Conservation (phyloP, 257 asterid genomes). For the Buddleja alternifolia region DNA sequence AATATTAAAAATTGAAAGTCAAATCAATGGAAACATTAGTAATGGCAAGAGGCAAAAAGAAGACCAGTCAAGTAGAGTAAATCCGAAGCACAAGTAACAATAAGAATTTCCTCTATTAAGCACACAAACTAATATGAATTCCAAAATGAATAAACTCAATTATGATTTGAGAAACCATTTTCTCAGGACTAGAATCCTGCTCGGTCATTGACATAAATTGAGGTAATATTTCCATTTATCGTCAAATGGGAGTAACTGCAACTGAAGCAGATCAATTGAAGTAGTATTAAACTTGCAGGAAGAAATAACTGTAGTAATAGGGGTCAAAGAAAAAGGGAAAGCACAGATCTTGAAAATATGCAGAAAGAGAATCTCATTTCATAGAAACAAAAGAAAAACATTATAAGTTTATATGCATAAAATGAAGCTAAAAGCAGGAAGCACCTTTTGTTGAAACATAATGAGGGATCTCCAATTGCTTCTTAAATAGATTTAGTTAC, state of each 20-base stretch:
- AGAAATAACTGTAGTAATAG: neutral
- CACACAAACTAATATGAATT: conserved; percentile 17
- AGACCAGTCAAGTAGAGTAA: neutral
- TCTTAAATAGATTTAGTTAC: conserved; percentile 31
- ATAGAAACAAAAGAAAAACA: neutral
- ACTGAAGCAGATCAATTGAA: conserved; percentile 2
- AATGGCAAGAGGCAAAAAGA: neutral
- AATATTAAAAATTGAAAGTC: neutral
- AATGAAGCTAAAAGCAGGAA: conserved; percentile 35
- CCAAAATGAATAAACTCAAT: neutral
- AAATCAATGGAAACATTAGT: neutral
- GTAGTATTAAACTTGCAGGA: neutral
- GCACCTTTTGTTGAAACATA: conserved; percentile 36
- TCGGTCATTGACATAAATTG: conserved; percentile 12
- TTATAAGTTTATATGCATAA: conserved; percentile 31
- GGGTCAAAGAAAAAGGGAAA: conserved; percentile 4
- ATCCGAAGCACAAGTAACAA: conserved; percentile 3
- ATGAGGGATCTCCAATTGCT: conserved; percentile 23
- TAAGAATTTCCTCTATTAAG: conserved; percentile 10
- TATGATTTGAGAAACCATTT: conserved; percentile 9
- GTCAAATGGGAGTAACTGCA: conserved; percentile 22
- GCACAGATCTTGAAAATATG: conserved; percentile 51
- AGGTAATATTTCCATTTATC: conserved; percentile 6
- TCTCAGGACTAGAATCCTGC: neutral
- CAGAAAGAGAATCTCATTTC: conserved; percentile 19